These are phyloP conservation scores for Agaricus subrufescens DNA, from an alignment of 768 basidiomycete genomes.

Conservation along the genomic window DNA sequence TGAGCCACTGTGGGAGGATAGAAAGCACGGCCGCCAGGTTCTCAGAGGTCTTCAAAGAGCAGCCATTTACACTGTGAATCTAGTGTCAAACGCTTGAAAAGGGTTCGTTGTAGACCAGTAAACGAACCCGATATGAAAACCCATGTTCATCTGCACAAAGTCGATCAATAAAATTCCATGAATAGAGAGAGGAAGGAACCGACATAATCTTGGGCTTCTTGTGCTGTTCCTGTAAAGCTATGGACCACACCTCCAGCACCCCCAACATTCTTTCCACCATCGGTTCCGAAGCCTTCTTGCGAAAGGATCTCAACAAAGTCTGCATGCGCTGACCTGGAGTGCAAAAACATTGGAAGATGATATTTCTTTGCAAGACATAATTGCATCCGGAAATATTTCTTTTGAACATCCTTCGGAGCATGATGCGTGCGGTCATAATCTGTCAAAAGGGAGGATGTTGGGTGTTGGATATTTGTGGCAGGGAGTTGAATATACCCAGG, in stretches of 20 bases:
- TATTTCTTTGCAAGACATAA: constrained; percentile 65
- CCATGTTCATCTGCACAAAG: constrained; percentile 57
- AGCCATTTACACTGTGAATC: constrained; percentile 58
- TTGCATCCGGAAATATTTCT: constrained; percentile 61
- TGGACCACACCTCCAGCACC: constrained; percentile 76
- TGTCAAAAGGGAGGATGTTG: constrained; percentile 17
- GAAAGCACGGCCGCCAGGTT: constrained; percentile 51
- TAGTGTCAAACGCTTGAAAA: not conserved
- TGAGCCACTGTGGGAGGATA: constrained; percentile 54
- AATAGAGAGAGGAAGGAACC: not conserved
- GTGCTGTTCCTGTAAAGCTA: constrained; percentile 67
- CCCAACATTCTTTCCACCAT: constrained; percentile 51
- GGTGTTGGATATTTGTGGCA: not conserved
- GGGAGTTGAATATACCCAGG: constrained; percentile 40
- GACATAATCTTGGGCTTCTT: constrained; percentile 56
- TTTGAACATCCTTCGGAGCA: constrained; percentile 55
- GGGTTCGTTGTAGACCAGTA: not conserved
- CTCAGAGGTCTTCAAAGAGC: constrained; percentile 68
- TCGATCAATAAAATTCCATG: not conserved
- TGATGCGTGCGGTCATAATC: constrained; percentile 78
- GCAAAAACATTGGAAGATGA: constrained; percentile 74
- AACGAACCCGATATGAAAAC: constrained; percentile 57
- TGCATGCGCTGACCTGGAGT: constrained; percentile 70
- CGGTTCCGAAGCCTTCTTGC: constrained; percentile 58
- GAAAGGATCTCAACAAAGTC: constrained; percentile 65